phyloP scores from a whole-genome alignment of 768 basidiomycete genomes.

The Amanita brunnescens region DNA sequence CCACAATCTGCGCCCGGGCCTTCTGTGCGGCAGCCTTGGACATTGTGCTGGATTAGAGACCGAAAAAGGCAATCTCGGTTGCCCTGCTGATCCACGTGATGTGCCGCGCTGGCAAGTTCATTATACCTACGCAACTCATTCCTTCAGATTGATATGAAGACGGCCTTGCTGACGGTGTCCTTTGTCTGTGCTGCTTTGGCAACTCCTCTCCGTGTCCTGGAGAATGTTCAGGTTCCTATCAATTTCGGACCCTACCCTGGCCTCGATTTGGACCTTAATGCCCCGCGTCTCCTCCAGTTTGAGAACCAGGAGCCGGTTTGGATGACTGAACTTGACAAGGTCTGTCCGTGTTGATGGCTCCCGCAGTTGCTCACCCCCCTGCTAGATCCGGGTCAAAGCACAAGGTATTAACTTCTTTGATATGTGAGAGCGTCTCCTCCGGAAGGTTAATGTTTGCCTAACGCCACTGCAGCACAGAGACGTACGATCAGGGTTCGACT shows the following conservation, averaged over 20 bases:
- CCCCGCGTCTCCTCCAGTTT: conserved; percentile 67
- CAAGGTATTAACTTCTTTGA: conserved; percentile 82
- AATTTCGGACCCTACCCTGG: conserved; percentile 36
- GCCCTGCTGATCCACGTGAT: neutral
- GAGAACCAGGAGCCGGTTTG: conserved; percentile 61
- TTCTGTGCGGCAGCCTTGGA: conserved; percentile 51
- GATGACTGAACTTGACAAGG: conserved; percentile 91
- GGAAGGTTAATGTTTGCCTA: neutral
- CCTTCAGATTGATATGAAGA: conserved; percentile 34
- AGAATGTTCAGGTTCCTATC: conserved; percentile 32
- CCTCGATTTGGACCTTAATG: conserved; percentile 65
- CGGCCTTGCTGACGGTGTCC: conserved; percentile 32
- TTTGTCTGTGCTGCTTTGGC: conserved; percentile 36
- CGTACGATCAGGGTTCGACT: conserved; percentile 46
- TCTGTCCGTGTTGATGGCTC: conserved; percentile 16
- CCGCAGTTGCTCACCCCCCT: neutral
- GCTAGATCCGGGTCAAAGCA: conserved; percentile 69
- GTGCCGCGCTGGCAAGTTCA: neutral
- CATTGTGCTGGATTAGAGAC: conserved; percentile 30
- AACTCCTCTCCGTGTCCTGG: conserved; percentile 23
- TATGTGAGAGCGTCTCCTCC: conserved; percentile 37
- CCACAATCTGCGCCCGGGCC: conserved; percentile 68
- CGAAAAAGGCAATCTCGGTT: conserved; percentile 4
- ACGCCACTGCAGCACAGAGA: conserved; percentile 51
- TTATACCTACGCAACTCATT: neutral